Evolutionary conservation across 2,329 filamentous ascomycete species (phyloP).

Genomic region (Thielaviopsis ethacetica): DNA sequence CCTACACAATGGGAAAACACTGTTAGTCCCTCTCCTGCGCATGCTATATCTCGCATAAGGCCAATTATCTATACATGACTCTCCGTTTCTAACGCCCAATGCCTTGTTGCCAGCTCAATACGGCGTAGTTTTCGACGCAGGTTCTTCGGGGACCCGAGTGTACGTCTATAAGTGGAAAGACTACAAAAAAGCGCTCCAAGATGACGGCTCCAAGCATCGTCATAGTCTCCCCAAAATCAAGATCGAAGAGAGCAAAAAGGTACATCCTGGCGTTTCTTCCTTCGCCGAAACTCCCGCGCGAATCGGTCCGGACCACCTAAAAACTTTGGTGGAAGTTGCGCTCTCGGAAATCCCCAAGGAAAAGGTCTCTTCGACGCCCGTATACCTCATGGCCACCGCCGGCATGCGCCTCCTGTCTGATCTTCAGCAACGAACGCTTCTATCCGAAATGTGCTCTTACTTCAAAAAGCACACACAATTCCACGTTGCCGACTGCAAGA

Average conservation of each 20-base stretch:
- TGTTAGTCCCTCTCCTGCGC: background rate
- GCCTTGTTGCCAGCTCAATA: conserved; percentile 40
- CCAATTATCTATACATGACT: background rate
- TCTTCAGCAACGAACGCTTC: conserved; percentile 52
- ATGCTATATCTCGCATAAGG: background rate
- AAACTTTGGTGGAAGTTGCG: conserved; percentile 67
- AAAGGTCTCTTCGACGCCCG: conserved; percentile 67
- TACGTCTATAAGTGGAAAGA: conserved; percentile 93
- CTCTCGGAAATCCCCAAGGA: conserved; percentile 59
- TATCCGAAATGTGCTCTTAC: conserved; percentile 70
- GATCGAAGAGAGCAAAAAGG: conserved; percentile 84
- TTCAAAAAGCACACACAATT: conserved; percentile 63
- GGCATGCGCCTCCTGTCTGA: conserved; percentile 78
- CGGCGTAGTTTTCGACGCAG: conserved; percentile 92
- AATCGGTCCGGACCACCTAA: conserved; percentile 69
- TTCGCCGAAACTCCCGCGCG: conserved; percentile 63
- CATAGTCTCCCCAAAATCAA: conserved; percentile 61
- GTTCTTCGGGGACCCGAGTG: conserved; percentile 88
- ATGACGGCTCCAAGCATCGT: conserved; percentile 21
- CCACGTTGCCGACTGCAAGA: conserved; percentile 70
- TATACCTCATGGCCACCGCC: conserved; percentile 90
- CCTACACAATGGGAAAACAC: background rate
- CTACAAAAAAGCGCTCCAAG: conserved; percentile 32
- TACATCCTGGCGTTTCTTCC: conserved; percentile 79
- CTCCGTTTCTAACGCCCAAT: background rate